Evolutionary conservation across 169 alveolate species (phyloP).

Genomic region (Eimeria maxima): DNA sequence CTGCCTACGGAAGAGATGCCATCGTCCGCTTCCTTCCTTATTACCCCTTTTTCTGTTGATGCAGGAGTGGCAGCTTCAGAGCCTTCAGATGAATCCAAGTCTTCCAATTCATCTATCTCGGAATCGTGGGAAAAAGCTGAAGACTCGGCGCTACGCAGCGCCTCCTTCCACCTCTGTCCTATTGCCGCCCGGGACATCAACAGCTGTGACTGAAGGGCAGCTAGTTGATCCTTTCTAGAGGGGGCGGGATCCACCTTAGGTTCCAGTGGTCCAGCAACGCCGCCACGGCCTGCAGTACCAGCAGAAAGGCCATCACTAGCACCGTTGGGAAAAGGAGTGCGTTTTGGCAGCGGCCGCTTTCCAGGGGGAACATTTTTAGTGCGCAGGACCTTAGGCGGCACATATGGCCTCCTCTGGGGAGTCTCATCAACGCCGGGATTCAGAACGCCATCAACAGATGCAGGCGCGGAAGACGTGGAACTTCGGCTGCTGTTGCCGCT

Average conservation of each 20-base stretch:
- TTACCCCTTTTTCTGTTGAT: neutral
- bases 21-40: neutral
- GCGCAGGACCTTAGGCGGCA: conserved; percentile 17
- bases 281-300: neutral
- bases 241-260: neutral
- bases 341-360: conserved; percentile 40
- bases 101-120: conserved; percentile 20
- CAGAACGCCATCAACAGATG: neutral
- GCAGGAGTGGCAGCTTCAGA: neutral
- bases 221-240: conserved; percentile 33
- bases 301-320: neutral
- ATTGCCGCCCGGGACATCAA: conserved; percentile 62
- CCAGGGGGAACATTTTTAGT: neutral
- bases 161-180: conserved; percentile 70
- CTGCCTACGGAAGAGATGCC: too few relatives aligned
- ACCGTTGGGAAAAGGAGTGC: conserved; percentile 33
- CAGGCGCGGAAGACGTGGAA: neutral
- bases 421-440: neutral
- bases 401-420: neutral
- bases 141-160: conserved; percentile 45
- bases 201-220: conserved; percentile 53
- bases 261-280: neutral
- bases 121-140: conserved; percentile 29
- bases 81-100: neutral
- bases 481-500: conserved; percentile 14